A percentile compares a stretch with the other conserved stretches of the same genome.
Conservation (phyloP, 2,329 filamentous ascomycete species). For the Thielaviopsis musarum region DNA sequence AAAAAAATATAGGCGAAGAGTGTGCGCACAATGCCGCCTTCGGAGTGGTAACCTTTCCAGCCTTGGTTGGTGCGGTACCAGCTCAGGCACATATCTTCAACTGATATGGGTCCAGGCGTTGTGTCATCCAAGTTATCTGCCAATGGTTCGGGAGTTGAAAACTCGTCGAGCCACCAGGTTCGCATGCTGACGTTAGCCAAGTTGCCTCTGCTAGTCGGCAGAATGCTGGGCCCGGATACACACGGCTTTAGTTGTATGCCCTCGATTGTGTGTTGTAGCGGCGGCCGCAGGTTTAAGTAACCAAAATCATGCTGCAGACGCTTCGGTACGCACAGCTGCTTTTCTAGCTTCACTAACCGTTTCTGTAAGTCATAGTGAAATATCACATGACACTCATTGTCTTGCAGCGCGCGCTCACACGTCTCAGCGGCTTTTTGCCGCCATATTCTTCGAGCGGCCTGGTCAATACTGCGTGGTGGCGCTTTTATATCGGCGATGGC, state of each 20-base stretch:
- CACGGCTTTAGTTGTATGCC: slow-evolving; percentile 53
- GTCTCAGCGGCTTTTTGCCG: slow-evolving; percentile 58
- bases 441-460: slow-evolving; percentile 61
- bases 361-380: slow-evolving; percentile 93
- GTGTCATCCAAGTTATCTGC: slow-evolving; percentile 29
- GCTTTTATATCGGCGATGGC: slow-evolving; percentile 15
- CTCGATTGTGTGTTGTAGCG: slow-evolving; percentile 56
- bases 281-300: slow-evolving; percentile 62
- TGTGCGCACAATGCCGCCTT: slow-evolving; percentile 84
- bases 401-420: slow-evolving; percentile 74
- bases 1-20: slow-evolving; percentile 83
- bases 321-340: slow-evolving; percentile 62
- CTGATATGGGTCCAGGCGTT: slow-evolving; percentile 56
- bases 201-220: slow-evolving; percentile 1
- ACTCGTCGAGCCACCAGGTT: slow-evolving; percentile 70
- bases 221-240: slow-evolving; percentile 18
- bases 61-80: slow-evolving; percentile 59
- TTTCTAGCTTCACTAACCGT: slow-evolving; percentile 81
- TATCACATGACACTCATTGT: slow-evolving; percentile 76
- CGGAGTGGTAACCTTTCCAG: slow-evolving; percentile 89
- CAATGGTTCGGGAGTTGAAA: slow-evolving; percentile 20
- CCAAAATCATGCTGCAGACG: slow-evolving; percentile 85
- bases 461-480: slow-evolving; percentile 22
- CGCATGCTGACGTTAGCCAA: slow-evolving; percentile 36
- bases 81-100: slow-evolving; percentile 87